These are phyloP conservation scores for Leucogyrophana mollusca DNA, from an alignment of 768 basidiomycete species.

Conservation along the genomic window DNA sequence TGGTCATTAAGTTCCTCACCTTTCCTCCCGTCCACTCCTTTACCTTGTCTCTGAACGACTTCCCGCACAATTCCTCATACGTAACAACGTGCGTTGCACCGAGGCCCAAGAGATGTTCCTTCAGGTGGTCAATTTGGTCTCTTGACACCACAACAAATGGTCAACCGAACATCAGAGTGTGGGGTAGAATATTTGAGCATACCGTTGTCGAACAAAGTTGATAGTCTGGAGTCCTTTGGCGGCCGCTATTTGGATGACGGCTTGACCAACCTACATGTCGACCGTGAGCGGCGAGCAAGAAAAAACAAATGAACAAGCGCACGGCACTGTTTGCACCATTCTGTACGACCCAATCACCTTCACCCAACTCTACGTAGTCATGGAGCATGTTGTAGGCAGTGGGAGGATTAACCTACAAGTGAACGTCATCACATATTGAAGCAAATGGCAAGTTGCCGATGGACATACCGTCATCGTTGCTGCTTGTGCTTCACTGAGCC, in stretches of 20 bases:
- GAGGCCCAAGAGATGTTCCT: constrained; percentile 48
- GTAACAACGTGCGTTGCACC: constrained; percentile 80
- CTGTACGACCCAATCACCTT: constrained; percentile 81
- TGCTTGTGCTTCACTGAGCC: constrained; percentile 60
- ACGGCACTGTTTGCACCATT: constrained; percentile 88
- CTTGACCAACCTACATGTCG: constrained; percentile 66
- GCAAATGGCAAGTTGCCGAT: not conserved
- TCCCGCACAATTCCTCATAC: constrained; percentile 70
- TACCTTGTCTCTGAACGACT: constrained; percentile 48
- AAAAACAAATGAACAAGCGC: constrained; percentile 20
- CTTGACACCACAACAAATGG: too few species aligned
- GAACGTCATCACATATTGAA: not conserved
- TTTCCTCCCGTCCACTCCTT: constrained; percentile 65
- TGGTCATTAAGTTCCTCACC: constrained; percentile 33
- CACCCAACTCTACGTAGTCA: constrained; percentile 60
- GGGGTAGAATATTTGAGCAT: constrained; percentile 11
- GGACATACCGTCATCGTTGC: constrained; percentile 69
- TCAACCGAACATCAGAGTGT: not conserved
- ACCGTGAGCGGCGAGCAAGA: constrained; percentile 1
- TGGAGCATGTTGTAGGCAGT: constrained; percentile 83
- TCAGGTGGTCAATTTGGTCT: constrained; percentile 50
- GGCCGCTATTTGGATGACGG: constrained; percentile 84
- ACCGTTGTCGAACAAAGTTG: constrained; percentile 79
- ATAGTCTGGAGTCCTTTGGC: constrained; percentile 70
- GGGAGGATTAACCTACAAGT: constrained; percentile 69